These are phyloP conservation scores for Mediolabrus comicus DNA, from an alignment of 108 stramenopile species.

Conservation along the genomic window DNA sequence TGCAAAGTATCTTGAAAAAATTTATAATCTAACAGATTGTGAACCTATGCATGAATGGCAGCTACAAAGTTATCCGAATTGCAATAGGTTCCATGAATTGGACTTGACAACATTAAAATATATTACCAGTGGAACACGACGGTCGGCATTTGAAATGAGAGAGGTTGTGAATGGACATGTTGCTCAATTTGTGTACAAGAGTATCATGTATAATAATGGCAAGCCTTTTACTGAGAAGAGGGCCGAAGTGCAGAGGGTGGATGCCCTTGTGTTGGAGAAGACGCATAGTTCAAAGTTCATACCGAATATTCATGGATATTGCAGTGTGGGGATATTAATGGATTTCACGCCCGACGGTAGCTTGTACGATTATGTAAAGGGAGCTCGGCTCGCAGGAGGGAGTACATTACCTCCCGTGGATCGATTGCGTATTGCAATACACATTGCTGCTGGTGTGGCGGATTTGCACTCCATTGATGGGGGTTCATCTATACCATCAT, in stretches of 20 bases:
- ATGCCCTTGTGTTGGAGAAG: slow-evolving; percentile 38
- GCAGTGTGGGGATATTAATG: slow-evolving; percentile 42
- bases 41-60: slow-evolving; percentile 47
- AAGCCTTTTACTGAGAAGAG: slow-evolving; percentile 8
- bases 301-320: slow-evolving; percentile 43
- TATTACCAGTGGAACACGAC: slow-evolving; percentile 11
- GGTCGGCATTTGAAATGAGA: slow-evolving; percentile 35
- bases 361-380: slow-evolving; percentile 49
- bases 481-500: slow-evolving; percentile 17
- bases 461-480: slow-evolving; percentile 55
- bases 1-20: neutral
- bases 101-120: slow-evolving; percentile 15
- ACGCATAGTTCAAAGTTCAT: slow-evolving; percentile 27
- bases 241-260: slow-evolving; percentile 34
- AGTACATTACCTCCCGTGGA: slow-evolving; percentile 15
- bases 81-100: slow-evolving; percentile 48
- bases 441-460: slow-evolving; percentile 49
- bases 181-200: slow-evolving; percentile 39
- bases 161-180: neutral
- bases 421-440: slow-evolving; percentile 14
- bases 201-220: slow-evolving; percentile 2
- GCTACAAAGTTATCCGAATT: slow-evolving; percentile 27
- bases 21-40: slow-evolving; percentile 19
- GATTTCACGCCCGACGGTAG: slow-evolving; percentile 47
- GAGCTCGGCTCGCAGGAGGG: slow-evolving; percentile 19